Percentiles rank a stretch among this genome's conserved stretches.
These are phyloP conservation scores for Botrytis fragariae DNA, from an alignment of 2,329 filamentous ascomycete genomes.

Conservation along the genomic window DNA sequence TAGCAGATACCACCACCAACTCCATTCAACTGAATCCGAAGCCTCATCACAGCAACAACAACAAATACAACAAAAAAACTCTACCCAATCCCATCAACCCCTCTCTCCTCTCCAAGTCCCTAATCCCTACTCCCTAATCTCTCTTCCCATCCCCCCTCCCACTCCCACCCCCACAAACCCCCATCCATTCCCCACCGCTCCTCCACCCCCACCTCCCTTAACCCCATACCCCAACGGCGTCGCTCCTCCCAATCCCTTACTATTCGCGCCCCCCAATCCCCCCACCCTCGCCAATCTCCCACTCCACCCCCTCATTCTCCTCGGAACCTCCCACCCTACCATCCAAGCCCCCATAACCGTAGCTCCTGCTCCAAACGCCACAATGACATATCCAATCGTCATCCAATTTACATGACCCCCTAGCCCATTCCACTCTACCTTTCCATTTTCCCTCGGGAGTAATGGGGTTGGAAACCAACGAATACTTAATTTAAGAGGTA, in stretches of 20 bases:
- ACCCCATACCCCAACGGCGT: slow-evolving; percentile 33
- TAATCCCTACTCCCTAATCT: slow-evolving; percentile 18
- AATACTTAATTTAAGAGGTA: slow-evolving; percentile 76
- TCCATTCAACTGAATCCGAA: no score
- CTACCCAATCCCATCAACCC: no score
- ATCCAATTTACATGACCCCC: slow-evolving; percentile 58
- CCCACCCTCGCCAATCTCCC: slow-evolving; percentile 29
- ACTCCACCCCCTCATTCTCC: slow-evolving; percentile 34
- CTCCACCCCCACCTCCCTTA: slow-evolving; percentile 24
- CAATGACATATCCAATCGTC: slow-evolving; percentile 60
- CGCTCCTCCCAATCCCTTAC: slow-evolving; percentile 28
- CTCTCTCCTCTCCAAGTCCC: no score
- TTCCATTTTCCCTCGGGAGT: slow-evolving; percentile 65
- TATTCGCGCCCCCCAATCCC: slow-evolving; percentile 31
- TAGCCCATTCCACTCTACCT: slow-evolving; percentile 63
- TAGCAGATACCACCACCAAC: no score
- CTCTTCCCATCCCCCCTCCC: slow-evolving; percentile 21
- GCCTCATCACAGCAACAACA: no score
- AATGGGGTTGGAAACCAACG: slow-evolving; percentile 80
- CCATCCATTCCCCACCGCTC: slow-evolving; percentile 30
- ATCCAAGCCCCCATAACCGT: slow-evolving; percentile 58
- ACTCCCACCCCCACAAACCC: slow-evolving; percentile 16
- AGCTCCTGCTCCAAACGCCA: slow-evolving; percentile 57
- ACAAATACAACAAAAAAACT: no score
- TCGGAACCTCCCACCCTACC: slow-evolving; percentile 57